Evolutionary conservation across 1,139 yeast species (phyloP).

Genomic region (Sugiyamaella japonica): DNA sequence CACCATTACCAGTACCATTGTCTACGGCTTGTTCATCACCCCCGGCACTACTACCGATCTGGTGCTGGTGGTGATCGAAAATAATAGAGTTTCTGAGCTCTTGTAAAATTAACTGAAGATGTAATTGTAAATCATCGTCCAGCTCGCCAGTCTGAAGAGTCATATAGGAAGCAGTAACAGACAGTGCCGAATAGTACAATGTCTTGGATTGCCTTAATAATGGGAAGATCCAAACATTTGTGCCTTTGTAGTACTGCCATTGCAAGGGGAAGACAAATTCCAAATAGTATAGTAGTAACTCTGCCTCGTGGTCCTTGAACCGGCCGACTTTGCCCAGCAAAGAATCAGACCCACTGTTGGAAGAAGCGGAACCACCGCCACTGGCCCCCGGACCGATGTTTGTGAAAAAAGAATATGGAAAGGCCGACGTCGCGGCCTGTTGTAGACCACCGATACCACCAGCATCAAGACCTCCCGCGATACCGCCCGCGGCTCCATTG

Average conservation of each 20-base stretch:
- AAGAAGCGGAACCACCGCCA: background rate
- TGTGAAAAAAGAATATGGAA: conserved; percentile 6
- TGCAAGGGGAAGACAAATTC: conserved; percentile 22
- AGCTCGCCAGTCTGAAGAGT: conserved; percentile 15
- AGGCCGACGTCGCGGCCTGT: conserved; percentile 16
- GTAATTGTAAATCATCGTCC: conserved; percentile 18
- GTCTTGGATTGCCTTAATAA: conserved; percentile 20
- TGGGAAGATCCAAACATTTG: conserved; percentile 19
- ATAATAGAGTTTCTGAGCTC: conserved; percentile 21
- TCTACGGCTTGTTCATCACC: background rate
- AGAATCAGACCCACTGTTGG: background rate
- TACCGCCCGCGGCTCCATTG: conserved; percentile 15
- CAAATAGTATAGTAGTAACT: conserved; percentile 20
- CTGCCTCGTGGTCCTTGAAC: conserved; percentile 18
- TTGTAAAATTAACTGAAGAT: conserved; percentile 20
- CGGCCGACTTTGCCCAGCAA: conserved; percentile 7
- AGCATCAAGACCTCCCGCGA: conserved; percentile 1
- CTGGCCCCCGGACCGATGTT: background rate
- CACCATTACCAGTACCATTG: too few species aligned
- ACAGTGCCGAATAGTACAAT: conserved; percentile 19
- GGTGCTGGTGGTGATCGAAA: background rate
- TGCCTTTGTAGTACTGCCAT: conserved; percentile 24
- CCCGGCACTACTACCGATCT: background rate
- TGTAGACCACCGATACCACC: background rate
- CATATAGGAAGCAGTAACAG: conserved; percentile 21